Evolutionary conservation across 495 filamentous ascomycete genomes (phyloP), one percentile per base, ranked within the genome.

Genomic region (Hypomontagnella submonticulosa): DNA sequence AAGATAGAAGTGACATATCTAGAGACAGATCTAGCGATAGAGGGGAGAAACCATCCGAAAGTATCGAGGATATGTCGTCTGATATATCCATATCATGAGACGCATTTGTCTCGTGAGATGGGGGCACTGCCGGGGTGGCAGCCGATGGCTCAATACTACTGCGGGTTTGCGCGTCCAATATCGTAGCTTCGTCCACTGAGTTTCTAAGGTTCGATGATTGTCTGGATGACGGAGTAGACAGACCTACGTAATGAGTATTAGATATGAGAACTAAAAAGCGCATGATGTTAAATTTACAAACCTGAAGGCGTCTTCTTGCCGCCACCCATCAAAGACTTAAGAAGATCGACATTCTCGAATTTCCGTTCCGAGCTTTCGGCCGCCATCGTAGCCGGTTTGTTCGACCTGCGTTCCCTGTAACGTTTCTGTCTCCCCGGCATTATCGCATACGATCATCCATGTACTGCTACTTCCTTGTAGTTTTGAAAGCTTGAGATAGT

Each of bases 381-480:
- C 23, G 10, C 33, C 5, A 33, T 32, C 18, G 27, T n/a, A 20
- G 3, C 11, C 12, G 43, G 8, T 12, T 43, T 57, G 23, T 32
- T 20, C n/a, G 61, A 55, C 11, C 11, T 44, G 37, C 36, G 44
- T 20, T 30, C 19, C 18, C 43, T 57, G 32, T 42, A 47, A 12
- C 19, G 10, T 19, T 48, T 40, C 46, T 51, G 30, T 50, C 32
- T 57, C 18, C 43, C 30, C 23, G 61, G 36, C 38, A 48, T 61
- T 11, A n/a, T 34, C 12, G 13, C 47, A 50, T 32, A 34, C 33
- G 16, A 36, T 33, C 12, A 10, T 19, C 30, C 47, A 16, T 19
- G 2, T 34, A 16, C 47, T 34, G 18, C 13, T 8, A 10, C 12
- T 27, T 27, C 23, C 23, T 6, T 27, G 2, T 27, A 2, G 6